Evolutionary conservation across 228 moss, liverwort and hornwort genomes (phyloP), one percentile per base, ranked within the genome.

Genomic region (Sphagnum magellanicum): DNA sequence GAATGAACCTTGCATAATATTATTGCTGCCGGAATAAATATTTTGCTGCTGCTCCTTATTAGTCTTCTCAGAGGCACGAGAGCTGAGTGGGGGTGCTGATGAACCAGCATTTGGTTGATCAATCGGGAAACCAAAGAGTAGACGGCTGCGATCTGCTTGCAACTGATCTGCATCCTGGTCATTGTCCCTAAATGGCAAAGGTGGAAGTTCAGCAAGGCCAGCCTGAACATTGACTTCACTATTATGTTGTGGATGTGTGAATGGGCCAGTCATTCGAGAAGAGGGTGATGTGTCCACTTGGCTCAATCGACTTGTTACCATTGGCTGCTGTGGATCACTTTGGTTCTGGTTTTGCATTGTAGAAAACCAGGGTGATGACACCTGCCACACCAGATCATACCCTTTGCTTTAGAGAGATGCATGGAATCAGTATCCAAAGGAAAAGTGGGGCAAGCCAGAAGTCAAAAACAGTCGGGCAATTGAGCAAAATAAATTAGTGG

Each of bases 101-200:
- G 75, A 75, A 58, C 75, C 89, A 55, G 67, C 83, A 64, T 81
- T 65, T 13, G 85, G 85, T 80, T 80, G 85, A 53, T 93, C 93
- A 60, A 91, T 91, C 0, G 93, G 87, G 49, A 93, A 91, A 51
- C 93, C 93, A 72, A 93, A 93, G 4, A 93, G 75, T 60, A 89
- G 78, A 79, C 85, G 89, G 71, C 81, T 77, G 4, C 93, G 89
- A 67, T 93, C 93, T 17, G 90, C 79, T 67, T 91, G 91, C 6
- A 82, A 84, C 66, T 91, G 89, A 64, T 93, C 93, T 66, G 89
- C 89, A 52, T 93, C 93, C 66, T 90, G 85, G 12, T 79, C 77
- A 69, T 76, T 82, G 12, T 93, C 90, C 6, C 87, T 74, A 69
- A 82, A 90, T 5, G 77, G 68, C 67, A 87, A 90, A 82, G 63